phyloP scores from a whole-genome alignment of 2,329 filamentous ascomycete genomes.

The Biscogniauxia mediterranea region DNA sequence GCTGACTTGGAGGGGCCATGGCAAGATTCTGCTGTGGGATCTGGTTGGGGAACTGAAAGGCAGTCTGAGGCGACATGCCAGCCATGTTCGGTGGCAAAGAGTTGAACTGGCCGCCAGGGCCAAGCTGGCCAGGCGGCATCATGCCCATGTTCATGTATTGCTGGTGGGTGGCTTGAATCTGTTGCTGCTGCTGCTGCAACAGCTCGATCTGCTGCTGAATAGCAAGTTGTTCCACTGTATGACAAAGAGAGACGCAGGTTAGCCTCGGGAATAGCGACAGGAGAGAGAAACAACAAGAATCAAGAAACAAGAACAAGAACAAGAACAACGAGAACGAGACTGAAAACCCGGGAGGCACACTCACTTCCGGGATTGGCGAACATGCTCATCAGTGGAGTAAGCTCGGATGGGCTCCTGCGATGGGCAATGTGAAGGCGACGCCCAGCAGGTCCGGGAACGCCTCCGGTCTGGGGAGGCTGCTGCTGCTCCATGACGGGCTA shows the following conservation, averaged over 20 bases:
- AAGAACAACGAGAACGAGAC: not conserved
- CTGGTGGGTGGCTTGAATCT: conserved; percentile 93
- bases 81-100: conserved; percentile 77
- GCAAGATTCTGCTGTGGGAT: conserved; percentile 65
- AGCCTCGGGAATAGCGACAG: conserved; percentile 13
- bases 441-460: conserved; percentile 71
- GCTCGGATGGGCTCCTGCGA: conserved; percentile 92
- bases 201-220: conserved; percentile 98
- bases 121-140: conserved; percentile 82
- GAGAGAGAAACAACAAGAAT: conserved; percentile 14
- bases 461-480: conserved; percentile 49
- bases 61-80: conserved; percentile 73
- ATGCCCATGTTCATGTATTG: conserved; percentile 98
- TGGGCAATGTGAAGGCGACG: conserved; percentile 96
- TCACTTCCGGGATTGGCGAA: conserved; percentile 65
- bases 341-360: conserved; percentile 31
- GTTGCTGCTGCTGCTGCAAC: conserved; percentile 95
- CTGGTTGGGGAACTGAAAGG: conserved; percentile 87
- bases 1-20: conserved; percentile 75
- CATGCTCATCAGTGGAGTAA: conserved; percentile 97
- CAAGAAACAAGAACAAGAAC: conserved; percentile 7
- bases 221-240: conserved; percentile 88
- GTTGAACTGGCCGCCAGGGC: conserved; percentile 69
- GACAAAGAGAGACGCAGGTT: conserved; percentile 25
- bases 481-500: conserved; percentile 59